phyloP scores from a whole-genome alignment of 495 filamentous ascomycete species.

The Hypomontagnella monticulosa region DNA sequence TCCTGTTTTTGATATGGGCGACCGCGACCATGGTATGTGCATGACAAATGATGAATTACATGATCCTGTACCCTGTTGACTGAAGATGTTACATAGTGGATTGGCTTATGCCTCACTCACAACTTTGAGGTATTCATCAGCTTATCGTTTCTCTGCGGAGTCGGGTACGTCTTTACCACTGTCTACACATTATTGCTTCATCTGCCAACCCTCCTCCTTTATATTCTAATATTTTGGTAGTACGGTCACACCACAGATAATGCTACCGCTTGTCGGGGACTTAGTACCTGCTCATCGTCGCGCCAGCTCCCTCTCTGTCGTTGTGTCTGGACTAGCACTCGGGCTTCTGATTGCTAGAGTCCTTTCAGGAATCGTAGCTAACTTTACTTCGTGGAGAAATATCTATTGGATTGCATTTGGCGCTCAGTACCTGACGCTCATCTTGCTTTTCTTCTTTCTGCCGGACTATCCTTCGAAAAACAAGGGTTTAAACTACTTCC shows the following conservation, averaged over 20 bases:
- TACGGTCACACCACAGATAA: slow-evolving; percentile 81
- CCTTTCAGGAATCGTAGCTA: slow-evolving; percentile 75
- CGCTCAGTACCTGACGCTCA: slow-evolving; percentile 72
- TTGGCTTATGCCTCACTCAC: slow-evolving; percentile 74
- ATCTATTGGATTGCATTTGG: slow-evolving; percentile 81
- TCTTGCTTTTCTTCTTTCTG: slow-evolving; percentile 74
- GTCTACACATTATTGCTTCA: too few relatives aligned
- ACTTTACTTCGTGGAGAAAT: slow-evolving; percentile 74
- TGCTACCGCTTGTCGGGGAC: slow-evolving; percentile 81
- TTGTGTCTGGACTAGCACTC: slow-evolving; percentile 74
- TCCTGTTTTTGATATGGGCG: slow-evolving; percentile 69
- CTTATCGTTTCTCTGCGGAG: slow-evolving; percentile 70
- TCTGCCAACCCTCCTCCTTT: neutral
- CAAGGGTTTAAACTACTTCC: slow-evolving; percentile 70
- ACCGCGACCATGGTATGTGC: slow-evolving; percentile 70
- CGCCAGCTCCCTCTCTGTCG: slow-evolving; percentile 72
- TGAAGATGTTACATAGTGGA: slow-evolving; percentile 51
- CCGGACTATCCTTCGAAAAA: slow-evolving; percentile 80
- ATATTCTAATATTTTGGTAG: slow-evolving; percentile 45
- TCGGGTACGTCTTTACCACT: slow-evolving; percentile 48
- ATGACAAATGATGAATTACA: neutral
- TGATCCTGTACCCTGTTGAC: neutral
- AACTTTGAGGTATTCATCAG: slow-evolving; percentile 69
- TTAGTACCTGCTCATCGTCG: slow-evolving; percentile 72
- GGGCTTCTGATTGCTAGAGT: slow-evolving; percentile 77